These are phyloP conservation scores for Albifimbria verrucaria DNA, from an alignment of 2,329 filamentous ascomycete species.

Conservation along the genomic window DNA sequence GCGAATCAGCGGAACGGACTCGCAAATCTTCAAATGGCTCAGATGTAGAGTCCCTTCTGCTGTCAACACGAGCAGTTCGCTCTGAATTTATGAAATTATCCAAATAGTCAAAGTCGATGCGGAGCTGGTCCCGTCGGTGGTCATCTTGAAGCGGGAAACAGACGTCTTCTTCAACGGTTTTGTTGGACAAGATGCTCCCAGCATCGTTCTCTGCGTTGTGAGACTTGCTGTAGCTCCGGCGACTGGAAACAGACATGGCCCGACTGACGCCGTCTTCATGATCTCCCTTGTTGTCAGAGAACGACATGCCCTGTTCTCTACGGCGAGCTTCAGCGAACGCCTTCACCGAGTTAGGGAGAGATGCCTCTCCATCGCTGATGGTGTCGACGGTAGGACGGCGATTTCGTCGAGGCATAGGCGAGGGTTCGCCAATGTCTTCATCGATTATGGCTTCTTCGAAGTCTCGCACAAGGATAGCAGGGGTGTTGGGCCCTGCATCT, in stretches of 20 bases:
- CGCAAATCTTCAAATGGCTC: constrained; percentile 31
- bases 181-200: constrained; percentile 60
- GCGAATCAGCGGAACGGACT: constrained; percentile 19
- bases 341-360: constrained; percentile 95
- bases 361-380: constrained; percentile 62
- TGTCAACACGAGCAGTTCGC: constrained; percentile 45
- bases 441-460: constrained; percentile 78
- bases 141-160: constrained; percentile 81
- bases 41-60: constrained; percentile 43
- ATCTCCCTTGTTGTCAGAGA: constrained; percentile 45
- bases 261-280: constrained; percentile 56
- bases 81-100: constrained; percentile 81
- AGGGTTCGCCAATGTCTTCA: constrained; percentile 65
- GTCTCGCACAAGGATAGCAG: constrained; percentile 61
- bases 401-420: constrained; percentile 39
- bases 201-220: constrained; percentile 60
- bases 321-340: constrained; percentile 90
- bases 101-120: constrained; percentile 89
- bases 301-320: constrained; percentile 69
- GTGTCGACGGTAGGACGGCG: constrained; percentile 58
- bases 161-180: constrained; percentile 79
- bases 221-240: constrained; percentile 56
- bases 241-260: constrained; percentile 67
- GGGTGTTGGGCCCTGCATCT: constrained; percentile 31
- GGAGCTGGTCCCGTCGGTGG: constrained; percentile 64